phyloP scores from a whole-genome alignment of 805 yeast species.

The Ogataea populi-albae region DNA sequence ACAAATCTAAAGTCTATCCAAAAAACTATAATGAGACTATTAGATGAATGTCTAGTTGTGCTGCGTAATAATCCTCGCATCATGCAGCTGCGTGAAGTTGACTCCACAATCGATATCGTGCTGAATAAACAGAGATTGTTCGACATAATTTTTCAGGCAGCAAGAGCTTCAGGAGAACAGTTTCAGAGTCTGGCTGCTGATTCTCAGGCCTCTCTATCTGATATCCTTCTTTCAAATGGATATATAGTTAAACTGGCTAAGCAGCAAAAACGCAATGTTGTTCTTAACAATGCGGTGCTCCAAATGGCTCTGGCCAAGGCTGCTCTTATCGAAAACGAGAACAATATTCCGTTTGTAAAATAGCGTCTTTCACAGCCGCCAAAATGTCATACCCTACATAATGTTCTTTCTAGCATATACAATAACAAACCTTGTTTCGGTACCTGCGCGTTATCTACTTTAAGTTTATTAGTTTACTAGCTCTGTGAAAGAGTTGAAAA shows the following conservation, averaged over 20 bases:
- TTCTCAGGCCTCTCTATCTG: slow-evolving; percentile 4
- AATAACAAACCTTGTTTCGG: no score
- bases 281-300: slow-evolving; percentile 6
- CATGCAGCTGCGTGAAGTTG: slow-evolving; percentile 7
- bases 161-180: slow-evolving; percentile 1
- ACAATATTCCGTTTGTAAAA: slow-evolving; percentile 2
- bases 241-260: slow-evolving; percentile 10
- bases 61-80: slow-evolving; percentile 8
- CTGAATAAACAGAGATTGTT: slow-evolving; percentile 16
- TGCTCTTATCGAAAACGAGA: not conserved
- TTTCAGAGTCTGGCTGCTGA: not conserved
- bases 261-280: slow-evolving; percentile 1
- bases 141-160: slow-evolving; percentile 8
- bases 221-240: slow-evolving; percentile 8
- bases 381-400: no score
- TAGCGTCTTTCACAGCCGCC: no score
- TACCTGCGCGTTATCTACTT: no score
- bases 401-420: no score
- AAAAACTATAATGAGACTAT: slow-evolving; percentile 7
- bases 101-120: slow-evolving; percentile 16
- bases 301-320: slow-evolving; percentile 11
- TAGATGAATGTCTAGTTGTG: slow-evolving; percentile 17
- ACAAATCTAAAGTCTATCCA: slow-evolving; percentile 5
- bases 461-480: no score
- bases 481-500: no score